phyloP scores from a whole-genome alignment of 2,329 filamentous ascomycete species.

The Phoma sp. region DNA sequence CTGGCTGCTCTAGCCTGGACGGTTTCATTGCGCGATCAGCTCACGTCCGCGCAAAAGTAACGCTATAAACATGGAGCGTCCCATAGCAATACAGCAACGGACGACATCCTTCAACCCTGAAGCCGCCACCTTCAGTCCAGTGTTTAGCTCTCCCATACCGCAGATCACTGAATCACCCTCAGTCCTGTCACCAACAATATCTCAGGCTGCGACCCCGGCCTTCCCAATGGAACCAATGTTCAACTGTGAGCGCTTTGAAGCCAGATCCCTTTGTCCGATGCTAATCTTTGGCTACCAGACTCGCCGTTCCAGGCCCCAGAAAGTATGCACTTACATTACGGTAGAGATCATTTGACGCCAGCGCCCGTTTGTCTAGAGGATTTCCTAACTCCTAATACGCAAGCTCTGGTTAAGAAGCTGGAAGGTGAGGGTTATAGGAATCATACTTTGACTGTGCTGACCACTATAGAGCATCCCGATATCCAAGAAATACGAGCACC shows the following conservation, averaged over 20 bases:
- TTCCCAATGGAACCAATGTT: conserved; percentile 10
- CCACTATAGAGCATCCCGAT: neutral
- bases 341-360: neutral
- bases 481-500: neutral
- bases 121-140: conserved; percentile 15
- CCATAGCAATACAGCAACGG: neutral
- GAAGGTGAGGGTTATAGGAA: neutral
- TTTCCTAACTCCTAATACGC: neutral
- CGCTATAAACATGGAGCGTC: conserved; percentile 3
- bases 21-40: neutral
- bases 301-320: neutral
- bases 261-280: too few species aligned
- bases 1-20: neutral
- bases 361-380: neutral
- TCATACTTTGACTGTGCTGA: neutral
- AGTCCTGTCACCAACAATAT: neutral
- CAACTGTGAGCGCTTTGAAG: neutral
- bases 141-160: neutral
- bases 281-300: neutral
- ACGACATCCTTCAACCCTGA: conserved; percentile 16
- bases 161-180: neutral
- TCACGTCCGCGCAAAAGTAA: neutral
- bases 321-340: neutral
- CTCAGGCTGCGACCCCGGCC: neutral
- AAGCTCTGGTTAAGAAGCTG: neutral